Evolutionary conservation across 371 early-diverging fungal genomes (phyloP), one percentile per base, ranked within the genome.

Genomic region (Mucor lusitanicus): DNA sequence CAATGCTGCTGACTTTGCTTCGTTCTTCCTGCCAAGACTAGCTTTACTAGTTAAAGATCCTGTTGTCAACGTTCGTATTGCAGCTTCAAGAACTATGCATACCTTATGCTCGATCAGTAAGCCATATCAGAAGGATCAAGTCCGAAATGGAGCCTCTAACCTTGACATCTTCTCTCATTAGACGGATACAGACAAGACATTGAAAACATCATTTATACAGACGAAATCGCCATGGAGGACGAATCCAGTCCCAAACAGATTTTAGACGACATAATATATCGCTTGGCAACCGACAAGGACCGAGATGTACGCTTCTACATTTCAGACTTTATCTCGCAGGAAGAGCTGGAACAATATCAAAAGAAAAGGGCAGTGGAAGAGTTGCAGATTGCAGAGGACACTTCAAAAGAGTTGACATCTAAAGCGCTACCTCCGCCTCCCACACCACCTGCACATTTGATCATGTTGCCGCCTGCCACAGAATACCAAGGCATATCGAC

Each of bases 61-160:
- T 6, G 69, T 82, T 9, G 80, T 82, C 3, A 80, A 82, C 61
- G 78, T 82, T 21, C 75, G 83, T 17, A 82, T 82, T 60, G 75
- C 77, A 4, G 69, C 72, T 7, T 70, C 83, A 28, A 64, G 78
- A 11, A 64, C 72, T 0, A 67, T 80, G 19, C 63, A 66, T 17
- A 44, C 66, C 13, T 61, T 78, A 6, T 74, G 71, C 28, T 73
- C 61, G n/a, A 71, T 76, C 39, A 61, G 23, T 23, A 44, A 44
- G 7, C 3, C 12, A 35, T 1, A 12, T 12, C 12, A 35, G 37
- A 35, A 9, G 33, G 6, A 35, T 1, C 1, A 12, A 12, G 12
- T 35, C 12, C 8, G 8, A 39, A 12, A 42, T 25, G 13, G 42
- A 55, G 25, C 32, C n/a, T 57, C n/a, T 37, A 35, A 58, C 2